Base-by-base conservation (phyloP, 805 yeast genomes). In the Schwanniomyces polymorphus region DNA sequence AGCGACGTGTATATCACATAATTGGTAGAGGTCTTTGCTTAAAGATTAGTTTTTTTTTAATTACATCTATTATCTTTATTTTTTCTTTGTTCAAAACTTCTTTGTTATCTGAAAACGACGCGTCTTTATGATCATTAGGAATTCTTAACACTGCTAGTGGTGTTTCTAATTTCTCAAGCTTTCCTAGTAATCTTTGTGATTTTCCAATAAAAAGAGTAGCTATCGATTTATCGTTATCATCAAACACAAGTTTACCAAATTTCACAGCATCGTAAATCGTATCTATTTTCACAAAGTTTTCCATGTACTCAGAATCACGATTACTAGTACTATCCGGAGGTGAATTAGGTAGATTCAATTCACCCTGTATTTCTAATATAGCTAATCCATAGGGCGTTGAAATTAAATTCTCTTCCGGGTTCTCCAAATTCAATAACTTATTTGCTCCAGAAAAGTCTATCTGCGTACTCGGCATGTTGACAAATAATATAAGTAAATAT, bases 281-380 rank as follows among this genome's bases (percentile, higher is more conserved):
- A 49, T 70, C 68, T 5, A 68, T 58, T 39, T 61, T 58, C 6
- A 68, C 63, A 48, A 74, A 76, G 44, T 68, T 63, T 8, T 49
- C 51, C 26, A 59, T 60, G 46, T 71, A 75, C 31, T 63, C 70
- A 17, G 48, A 34, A 14, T 46, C 42, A 9, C 38, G 41, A 12
- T 64, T 61, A 38, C 68, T 55, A 17, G 66, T 58, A 5, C 59
- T 57, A 1, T 50, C 53, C 0, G 85, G 84, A 4, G 55, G 58
- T 8, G 45, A 41, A 5, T 46, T 44, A 2, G 78, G 78, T 3
- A 83, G 58, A 46, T 81, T 79, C 34, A 86, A 61, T 29, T 83
- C 88, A 8, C 94, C 94, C 58, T 86, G 94, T 16, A 86, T 85
- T 60, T 86, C 94, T 16, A 86, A 50, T 14, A 86, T 55, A 2